Percentiles rank a stretch among this genome's conserved stretches.
These are phyloP conservation scores for Rhododendron ferrugineum DNA, from an alignment of 148 eudicot species.

Conservation along the genomic window DNA sequence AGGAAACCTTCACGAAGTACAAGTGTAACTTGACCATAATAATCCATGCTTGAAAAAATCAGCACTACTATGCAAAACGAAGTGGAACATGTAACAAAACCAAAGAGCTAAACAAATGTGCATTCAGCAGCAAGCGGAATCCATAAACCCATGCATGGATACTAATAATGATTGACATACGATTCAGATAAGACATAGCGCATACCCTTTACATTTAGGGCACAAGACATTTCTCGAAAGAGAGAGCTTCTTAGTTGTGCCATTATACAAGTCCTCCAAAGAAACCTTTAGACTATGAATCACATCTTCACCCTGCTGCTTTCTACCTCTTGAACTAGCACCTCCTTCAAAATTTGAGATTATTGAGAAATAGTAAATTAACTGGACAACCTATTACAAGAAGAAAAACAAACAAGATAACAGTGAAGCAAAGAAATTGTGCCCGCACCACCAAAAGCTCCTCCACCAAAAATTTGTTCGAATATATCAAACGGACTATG, in stretches of 20 bases:
- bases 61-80: not conserved
- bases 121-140: not conserved
- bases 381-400: not conserved
- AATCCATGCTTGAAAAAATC: not conserved
- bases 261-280: constrained; percentile 74
- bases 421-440: not conserved
- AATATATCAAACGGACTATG: constrained; percentile 68
- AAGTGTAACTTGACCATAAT: not conserved
- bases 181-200: not conserved
- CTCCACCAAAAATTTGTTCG: constrained; percentile 48
- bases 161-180: not conserved
- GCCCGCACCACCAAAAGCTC: constrained; percentile 50
- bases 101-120: not conserved
- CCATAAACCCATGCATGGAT: not conserved
- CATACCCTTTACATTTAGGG: constrained; percentile 64
- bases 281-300: constrained; percentile 57
- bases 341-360: constrained; percentile 30
- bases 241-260: constrained; percentile 60
- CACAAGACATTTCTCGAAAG: constrained; percentile 60
- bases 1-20: not conserved
- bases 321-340: constrained; percentile 47
- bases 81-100: not conserved
- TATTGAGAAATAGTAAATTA: not conserved
- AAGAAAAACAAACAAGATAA: not conserved
- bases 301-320: constrained; percentile 66